A percentile compares a stretch with the other conserved stretches of the same genome.
Conservation (phyloP, 1,284 basidiomycete species). For the Boletus calvinii region DNA sequence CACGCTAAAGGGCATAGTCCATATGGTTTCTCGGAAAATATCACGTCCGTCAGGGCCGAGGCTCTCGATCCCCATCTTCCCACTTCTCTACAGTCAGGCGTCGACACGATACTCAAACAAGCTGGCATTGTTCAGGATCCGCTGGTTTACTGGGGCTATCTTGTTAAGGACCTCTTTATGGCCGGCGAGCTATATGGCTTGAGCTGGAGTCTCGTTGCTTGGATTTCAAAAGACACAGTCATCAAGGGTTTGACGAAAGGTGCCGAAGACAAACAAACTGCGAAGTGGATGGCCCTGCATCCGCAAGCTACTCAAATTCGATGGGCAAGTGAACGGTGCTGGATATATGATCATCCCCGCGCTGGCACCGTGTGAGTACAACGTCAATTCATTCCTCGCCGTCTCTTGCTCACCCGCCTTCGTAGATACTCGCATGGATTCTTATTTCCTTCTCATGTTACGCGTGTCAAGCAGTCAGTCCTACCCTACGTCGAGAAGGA, state of each 20-base stretch:
- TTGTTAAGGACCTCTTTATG: conserved; percentile 95
- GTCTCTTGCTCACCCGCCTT: conserved; percentile 15
- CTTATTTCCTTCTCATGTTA: conserved; percentile 90
- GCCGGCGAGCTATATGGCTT: conserved; percentile 93
- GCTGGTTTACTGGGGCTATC: conserved; percentile 92
- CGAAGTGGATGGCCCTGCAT: conserved; percentile 91
- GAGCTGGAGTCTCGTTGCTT: conserved; percentile 88
- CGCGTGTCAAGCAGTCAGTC: conserved; percentile 57
- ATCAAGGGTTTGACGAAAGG: conserved; percentile 74
- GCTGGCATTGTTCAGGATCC: conserved; percentile 49
- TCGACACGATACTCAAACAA: conserved; percentile 5
- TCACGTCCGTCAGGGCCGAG: conserved; percentile 8
- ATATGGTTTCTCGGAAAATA: conserved; percentile 20
- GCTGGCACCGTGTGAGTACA: conserved; percentile 80
- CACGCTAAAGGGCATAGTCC: conserved; percentile 41
- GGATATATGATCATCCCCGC: conserved; percentile 98
- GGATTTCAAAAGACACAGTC: conserved; percentile 73
- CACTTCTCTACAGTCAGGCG: not conserved
- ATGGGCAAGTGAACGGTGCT: conserved; percentile 92
- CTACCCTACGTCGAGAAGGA: conserved; percentile 43
- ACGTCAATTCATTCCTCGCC: conserved; percentile 2
- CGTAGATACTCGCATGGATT: conserved; percentile 90
- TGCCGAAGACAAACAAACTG: conserved; percentile 94
- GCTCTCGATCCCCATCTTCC: not conserved
- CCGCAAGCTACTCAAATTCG: conserved; percentile 79